Evolutionary conservation across 768 basidiomycete species (phyloP).

Genomic region (Lactarius akahatsu): DNA sequence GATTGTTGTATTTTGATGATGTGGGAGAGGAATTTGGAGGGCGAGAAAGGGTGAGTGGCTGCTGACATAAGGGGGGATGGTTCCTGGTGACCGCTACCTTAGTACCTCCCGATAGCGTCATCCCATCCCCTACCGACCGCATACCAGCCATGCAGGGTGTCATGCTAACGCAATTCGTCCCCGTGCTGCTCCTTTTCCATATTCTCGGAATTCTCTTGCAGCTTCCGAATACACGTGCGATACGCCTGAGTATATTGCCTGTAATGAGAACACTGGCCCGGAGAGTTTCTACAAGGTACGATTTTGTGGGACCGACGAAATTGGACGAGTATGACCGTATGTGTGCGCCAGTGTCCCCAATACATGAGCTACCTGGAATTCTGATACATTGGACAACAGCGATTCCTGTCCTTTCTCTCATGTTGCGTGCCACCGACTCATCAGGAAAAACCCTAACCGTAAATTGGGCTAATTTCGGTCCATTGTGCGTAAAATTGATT

Average conservation of each 20-base stretch:
- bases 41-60: too few relatives aligned
- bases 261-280: conserved; percentile 46
- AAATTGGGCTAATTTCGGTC: too few relatives aligned
- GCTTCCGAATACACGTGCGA: conserved; percentile 42
- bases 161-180: conserved; percentile 41
- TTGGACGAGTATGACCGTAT: conserved; percentile 19
- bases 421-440: conserved; percentile 19
- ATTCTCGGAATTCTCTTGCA: conserved; percentile 57
- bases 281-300: conserved; percentile 44
- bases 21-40: too few relatives aligned
- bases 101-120: conserved; percentile 13
- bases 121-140: conserved; percentile 18
- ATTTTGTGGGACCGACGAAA: conserved; percentile 38
- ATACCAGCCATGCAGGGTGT: conserved; percentile 8
- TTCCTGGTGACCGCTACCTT: too few relatives aligned
- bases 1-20: too few relatives aligned
- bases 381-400: conserved; percentile 3
- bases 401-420: conserved; percentile 23
- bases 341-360: conserved; percentile 16
- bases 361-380: background rate
- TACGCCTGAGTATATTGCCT: conserved; percentile 51
- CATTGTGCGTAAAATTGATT: too few relatives aligned
- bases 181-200: conserved; percentile 48
- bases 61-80: too few relatives aligned
- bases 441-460: too few relatives aligned